These are phyloP conservation scores for Calocybe gambosa DNA, from an alignment of 1,284 basidiomycete genomes.

Conservation along the genomic window DNA sequence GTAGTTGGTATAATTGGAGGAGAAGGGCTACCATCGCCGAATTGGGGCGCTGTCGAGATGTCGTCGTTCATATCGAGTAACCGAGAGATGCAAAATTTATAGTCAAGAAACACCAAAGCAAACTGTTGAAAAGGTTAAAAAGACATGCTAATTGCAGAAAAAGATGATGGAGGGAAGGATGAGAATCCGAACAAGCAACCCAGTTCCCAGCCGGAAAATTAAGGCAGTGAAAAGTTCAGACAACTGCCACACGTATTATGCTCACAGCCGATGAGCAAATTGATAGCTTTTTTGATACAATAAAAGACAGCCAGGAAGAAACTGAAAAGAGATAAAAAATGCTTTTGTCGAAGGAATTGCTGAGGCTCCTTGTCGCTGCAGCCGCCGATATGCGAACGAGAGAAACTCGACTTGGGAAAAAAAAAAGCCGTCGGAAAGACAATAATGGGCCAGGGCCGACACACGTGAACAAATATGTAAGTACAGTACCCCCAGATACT, in stretches of 20 bases:
- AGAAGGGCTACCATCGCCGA: slow-evolving; percentile 20
- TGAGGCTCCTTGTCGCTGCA: slow-evolving; percentile 6
- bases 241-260: slow-evolving; percentile 5
- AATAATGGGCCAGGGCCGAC: slow-evolving; percentile 10
- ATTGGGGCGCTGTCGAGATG: slow-evolving; percentile 12
- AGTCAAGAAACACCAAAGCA: slow-evolving; percentile 3
- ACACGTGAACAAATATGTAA: slow-evolving; percentile 10
- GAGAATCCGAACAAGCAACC: slow-evolving; percentile 12
- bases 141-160: slow-evolving; percentile 17
- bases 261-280: slow-evolving; percentile 4
- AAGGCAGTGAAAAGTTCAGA: slow-evolving; percentile 6
- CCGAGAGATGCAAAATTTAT: slow-evolving; percentile 7
- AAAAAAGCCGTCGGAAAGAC: neutral
- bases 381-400: slow-evolving; percentile 9
- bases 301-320: slow-evolving; percentile 3
- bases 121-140: slow-evolving; percentile 15
- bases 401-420: slow-evolving; percentile 1
- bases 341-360: neutral
- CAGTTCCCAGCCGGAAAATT: slow-evolving; percentile 15
- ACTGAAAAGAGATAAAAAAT: slow-evolving; percentile 5
- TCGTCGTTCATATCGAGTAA: slow-evolving; percentile 9
- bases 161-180: slow-evolving; percentile 8
- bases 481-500: neutral
- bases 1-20: slow-evolving; percentile 20
- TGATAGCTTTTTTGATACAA: slow-evolving; percentile 3